These are phyloP conservation scores for Silene uniflora DNA, from an alignment of 148 eudicot species.

Conservation along the genomic window DNA sequence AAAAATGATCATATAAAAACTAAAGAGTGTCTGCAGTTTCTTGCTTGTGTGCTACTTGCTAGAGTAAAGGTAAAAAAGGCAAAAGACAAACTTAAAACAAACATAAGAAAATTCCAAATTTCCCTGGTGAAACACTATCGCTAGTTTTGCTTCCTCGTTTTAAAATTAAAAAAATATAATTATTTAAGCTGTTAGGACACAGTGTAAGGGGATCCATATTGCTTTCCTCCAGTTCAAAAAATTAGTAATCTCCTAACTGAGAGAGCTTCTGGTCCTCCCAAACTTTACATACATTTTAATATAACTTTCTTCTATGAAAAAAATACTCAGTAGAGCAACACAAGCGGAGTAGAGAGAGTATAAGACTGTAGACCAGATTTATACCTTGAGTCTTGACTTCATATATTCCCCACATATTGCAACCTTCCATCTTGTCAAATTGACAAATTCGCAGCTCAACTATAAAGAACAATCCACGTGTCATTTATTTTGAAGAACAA, in stretches of 20 bases:
- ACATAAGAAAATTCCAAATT: neutral
- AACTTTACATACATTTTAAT: neutral
- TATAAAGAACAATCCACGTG: constrained; percentile 22
- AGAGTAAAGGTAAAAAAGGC: neutral
- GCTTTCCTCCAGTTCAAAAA: neutral
- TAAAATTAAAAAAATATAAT: too few relatives aligned
- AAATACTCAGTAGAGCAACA: neutral
- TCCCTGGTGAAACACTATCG: too few relatives aligned
- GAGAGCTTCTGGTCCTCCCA: neutral
- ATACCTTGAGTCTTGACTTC: constrained; percentile 87
- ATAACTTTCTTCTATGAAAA: neutral
- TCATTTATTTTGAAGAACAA: neutral
- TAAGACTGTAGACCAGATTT: neutral
- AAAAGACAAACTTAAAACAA: neutral
- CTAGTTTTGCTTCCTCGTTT: too few relatives aligned
- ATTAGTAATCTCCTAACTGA: neutral
- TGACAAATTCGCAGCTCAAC: constrained; percentile 78
- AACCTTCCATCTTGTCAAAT: constrained; percentile 79
- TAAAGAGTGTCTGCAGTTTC: neutral
- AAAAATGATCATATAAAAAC: too few relatives aligned
- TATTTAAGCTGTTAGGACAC: neutral
- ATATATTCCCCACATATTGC: constrained; percentile 94
- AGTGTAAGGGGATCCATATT: neutral
- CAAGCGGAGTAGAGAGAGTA: neutral
- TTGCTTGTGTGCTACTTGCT: neutral